Evolutionary conservation across 2,329 filamentous ascomycete species (phyloP).

Genomic region (Epichloe festucae): DNA sequence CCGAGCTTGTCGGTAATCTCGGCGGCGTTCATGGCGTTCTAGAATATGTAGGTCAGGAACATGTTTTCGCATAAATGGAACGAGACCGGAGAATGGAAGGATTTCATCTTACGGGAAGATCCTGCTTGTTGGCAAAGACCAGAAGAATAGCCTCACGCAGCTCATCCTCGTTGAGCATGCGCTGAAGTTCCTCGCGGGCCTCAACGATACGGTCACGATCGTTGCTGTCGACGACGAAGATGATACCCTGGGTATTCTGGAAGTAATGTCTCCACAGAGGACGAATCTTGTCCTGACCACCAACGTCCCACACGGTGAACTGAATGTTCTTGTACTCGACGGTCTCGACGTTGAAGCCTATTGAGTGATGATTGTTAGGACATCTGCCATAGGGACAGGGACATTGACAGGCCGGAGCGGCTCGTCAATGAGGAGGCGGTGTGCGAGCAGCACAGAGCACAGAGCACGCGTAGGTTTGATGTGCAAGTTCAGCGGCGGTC

Average conservation of each 20-base stretch:
- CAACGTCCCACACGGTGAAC: slow-evolving; percentile 99
- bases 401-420: background rate
- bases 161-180: slow-evolving; percentile 98
- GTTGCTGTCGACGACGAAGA: slow-evolving; percentile 99
- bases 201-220: slow-evolving; percentile 97
- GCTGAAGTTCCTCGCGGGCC: slow-evolving; percentile 89
- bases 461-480: background rate
- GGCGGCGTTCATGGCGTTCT: slow-evolving; percentile 99
- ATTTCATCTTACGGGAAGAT: slow-evolving; percentile 67
- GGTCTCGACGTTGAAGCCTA: slow-evolving; percentile 99
- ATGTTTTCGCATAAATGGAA: background rate
- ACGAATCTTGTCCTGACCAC: slow-evolving; percentile 99
- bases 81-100: background rate
- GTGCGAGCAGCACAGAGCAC: background rate
- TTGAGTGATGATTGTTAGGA: slow-evolving; percentile 9
- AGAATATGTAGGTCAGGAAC: slow-evolving; percentile 9
- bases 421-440: background rate
- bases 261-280: slow-evolving; percentile 99
- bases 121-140: slow-evolving; percentile 99
- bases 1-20: slow-evolving; percentile 99
- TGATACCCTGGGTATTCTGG: slow-evolving; percentile 98
- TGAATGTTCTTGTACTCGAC: slow-evolving; percentile 99
- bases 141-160: slow-evolving; percentile 92
- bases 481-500: slow-evolving; percentile 1
- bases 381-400: background rate